Conservation (phyloP, 768 basidiomycete genomes). For the Tulasnella sp. region DNA sequence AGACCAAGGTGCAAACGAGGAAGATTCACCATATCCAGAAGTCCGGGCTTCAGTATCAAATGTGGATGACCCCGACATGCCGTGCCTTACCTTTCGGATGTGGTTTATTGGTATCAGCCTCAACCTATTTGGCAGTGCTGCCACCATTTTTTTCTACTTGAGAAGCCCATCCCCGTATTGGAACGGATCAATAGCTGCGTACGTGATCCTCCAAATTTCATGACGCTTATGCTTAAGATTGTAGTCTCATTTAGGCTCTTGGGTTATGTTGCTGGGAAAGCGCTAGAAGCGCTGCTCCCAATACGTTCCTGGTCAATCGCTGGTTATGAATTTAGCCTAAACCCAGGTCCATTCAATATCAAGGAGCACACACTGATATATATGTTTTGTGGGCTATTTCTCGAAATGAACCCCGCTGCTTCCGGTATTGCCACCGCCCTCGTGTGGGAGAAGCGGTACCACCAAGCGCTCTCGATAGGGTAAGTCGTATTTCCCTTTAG, state of each 20-base stretch:
- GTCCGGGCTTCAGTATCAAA: conserved; percentile 96
- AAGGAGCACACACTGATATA: conserved; percentile 88
- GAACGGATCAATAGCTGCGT: conserved; percentile 73
- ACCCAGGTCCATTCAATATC: conserved; percentile 95
- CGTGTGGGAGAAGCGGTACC: conserved; percentile 76
- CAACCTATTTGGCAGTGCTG: conserved; percentile 54
- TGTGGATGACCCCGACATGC: conserved; percentile 82
- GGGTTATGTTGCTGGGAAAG: conserved; percentile 86
- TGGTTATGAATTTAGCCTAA: conserved; percentile 67
- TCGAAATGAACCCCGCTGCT: conserved; percentile 34
- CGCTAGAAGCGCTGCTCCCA: conserved; percentile 75
- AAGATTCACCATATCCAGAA: conserved; percentile 96
- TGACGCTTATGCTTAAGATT: not conserved
- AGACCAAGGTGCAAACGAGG: conserved; percentile 45
- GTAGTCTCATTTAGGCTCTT: conserved; percentile 47
- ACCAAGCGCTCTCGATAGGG: conserved; percentile 62
- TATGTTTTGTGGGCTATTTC: conserved; percentile 76
- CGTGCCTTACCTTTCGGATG: conserved; percentile 87
- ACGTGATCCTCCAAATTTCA: conserved; percentile 25
- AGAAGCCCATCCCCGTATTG: conserved; percentile 82
- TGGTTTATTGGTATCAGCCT: conserved; percentile 71
- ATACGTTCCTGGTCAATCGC: conserved; percentile 56
- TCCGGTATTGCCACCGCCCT: conserved; percentile 82
- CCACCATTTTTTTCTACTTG: conserved; percentile 95
- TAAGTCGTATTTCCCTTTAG: not conserved